Conservation (phyloP, 768 basidiomycete species). For the Russula vinacea region DNA sequence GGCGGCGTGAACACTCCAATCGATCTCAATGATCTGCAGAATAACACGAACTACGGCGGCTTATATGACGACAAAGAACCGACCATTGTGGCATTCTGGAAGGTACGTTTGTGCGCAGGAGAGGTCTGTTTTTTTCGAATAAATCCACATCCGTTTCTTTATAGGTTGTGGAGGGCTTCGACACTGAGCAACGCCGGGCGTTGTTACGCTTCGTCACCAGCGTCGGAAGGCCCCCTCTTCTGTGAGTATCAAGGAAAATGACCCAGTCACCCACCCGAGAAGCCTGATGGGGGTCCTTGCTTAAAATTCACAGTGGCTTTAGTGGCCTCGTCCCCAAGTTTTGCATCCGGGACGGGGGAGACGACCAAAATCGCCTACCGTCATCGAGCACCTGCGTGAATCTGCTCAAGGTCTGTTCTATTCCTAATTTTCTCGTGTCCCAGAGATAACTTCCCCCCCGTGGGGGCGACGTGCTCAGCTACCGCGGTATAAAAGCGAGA, state of each 20-base stretch:
- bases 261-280: neutral
- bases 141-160: neutral
- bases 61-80: constrained; percentile 64
- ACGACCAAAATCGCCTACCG: constrained; percentile 66
- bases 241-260: constrained; percentile 46
- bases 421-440: neutral
- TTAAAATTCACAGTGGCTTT: constrained; percentile 57
- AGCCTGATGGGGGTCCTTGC: neutral
- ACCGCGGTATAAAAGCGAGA: constrained; percentile 64
- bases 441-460: neutral
- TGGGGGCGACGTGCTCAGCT: constrained; percentile 44
- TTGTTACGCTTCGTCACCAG: constrained; percentile 91
- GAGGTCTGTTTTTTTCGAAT: constrained; percentile 4
- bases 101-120: constrained; percentile 41
- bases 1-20: constrained; percentile 86
- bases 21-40: constrained; percentile 75
- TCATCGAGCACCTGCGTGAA: constrained; percentile 90
- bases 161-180: constrained; percentile 74
- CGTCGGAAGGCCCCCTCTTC: constrained; percentile 81
- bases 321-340: constrained; percentile 86
- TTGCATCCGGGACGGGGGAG: constrained; percentile 77
- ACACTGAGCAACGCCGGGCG: constrained; percentile 72
- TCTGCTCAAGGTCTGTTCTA: constrained; percentile 66
- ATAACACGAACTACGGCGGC: constrained; percentile 81
- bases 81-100: constrained; percentile 83